Base-by-base conservation (phyloP, 371 early-diverging fungal genomes). In the Nematocida sp. region DNA sequence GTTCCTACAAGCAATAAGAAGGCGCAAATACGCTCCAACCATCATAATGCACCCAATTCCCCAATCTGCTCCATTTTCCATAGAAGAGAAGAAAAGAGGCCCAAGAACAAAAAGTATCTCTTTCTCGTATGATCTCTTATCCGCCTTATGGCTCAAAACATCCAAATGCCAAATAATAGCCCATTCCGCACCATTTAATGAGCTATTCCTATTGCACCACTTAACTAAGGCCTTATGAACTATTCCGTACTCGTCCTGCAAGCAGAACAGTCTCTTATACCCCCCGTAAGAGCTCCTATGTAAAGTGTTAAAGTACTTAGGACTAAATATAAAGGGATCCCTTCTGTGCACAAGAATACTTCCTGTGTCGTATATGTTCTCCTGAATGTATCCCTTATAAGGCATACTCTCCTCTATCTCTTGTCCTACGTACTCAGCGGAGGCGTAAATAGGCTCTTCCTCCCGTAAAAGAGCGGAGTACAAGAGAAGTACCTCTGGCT, bases 201-300 rank as follows among this genome's bases (percentile, higher is more conserved):
- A n/a, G 2, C 69, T 30, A 3, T 18, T 18, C 5, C 18, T 39
- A 25, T 68, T 26, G 49, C 57, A 60, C 69, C 69, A 68, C 26
- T 49, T 45, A 5, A 59, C 42, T 0, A 68, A 32, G 5, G 69
- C 16, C 33, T 59, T 59, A 30, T 68, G 42, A 2, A 68, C 7
- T 30, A 68, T 38, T 23, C 45, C 69, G 48, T 68, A 68, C 47
- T 68, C 69, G 36, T 68, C 69, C 60, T 68, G 69, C 23, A 68
- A 57, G 18, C 28, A 5, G n/a, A 68, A 59, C n/a, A 71, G n/a
- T 18, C 33, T 30, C 25, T 42, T 26, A 28, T 71, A 71, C 53
- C 25, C 53, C 26, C 32, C 33, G 0, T 20, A 30, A 25, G 13
- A 4, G 11, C n/a, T 20, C 35, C 38, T 40, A 33, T 23, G 26